Conservation (phyloP, 331 rosid species). For the Erythrophleum ivorense region DNA sequence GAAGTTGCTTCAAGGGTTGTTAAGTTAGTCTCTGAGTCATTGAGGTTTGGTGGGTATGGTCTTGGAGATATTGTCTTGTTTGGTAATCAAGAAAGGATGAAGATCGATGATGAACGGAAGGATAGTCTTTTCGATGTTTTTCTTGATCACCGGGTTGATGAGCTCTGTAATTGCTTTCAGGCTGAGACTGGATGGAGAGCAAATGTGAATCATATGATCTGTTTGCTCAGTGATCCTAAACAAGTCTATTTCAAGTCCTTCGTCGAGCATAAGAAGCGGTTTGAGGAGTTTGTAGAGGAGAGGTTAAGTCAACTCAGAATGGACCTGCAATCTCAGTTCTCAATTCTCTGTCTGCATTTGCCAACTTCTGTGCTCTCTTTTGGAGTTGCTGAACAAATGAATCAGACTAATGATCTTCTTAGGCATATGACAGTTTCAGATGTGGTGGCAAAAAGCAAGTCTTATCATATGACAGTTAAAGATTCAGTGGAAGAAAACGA, state of each 20-base stretch:
- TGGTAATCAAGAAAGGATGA: constrained; percentile 21
- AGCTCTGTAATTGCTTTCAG: constrained; percentile 3
- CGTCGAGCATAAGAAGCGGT: too few species aligned
- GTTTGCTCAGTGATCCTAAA: constrained; percentile 11
- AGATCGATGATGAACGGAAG: neutral
- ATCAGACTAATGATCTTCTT: too few species aligned
- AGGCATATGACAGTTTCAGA: too few species aligned
- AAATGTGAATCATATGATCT: neutral
- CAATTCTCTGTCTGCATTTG: too few species aligned
- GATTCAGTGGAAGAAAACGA: too few species aligned
- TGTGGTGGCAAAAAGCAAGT: too few species aligned
- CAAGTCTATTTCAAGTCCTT: neutral
- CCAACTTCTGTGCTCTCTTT: too few species aligned
- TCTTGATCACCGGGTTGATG: constrained; percentile 19
- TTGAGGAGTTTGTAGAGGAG: too few species aligned
- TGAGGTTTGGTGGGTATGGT: neutral
- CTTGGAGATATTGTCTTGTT: constrained; percentile 33
- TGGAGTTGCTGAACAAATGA: too few species aligned
- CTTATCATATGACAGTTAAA: too few species aligned
- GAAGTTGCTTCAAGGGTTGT: constrained; percentile 1
- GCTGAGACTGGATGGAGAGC: constrained; percentile 10
- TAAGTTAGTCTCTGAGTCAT: neutral
- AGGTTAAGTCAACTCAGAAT: too few species aligned
- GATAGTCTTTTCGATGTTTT: constrained; percentile 24
- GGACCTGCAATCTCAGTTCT: too few species aligned